These are phyloP conservation scores for Candida suzukii DNA, from an alignment of 805 yeast species.

Conservation along the genomic window DNA sequence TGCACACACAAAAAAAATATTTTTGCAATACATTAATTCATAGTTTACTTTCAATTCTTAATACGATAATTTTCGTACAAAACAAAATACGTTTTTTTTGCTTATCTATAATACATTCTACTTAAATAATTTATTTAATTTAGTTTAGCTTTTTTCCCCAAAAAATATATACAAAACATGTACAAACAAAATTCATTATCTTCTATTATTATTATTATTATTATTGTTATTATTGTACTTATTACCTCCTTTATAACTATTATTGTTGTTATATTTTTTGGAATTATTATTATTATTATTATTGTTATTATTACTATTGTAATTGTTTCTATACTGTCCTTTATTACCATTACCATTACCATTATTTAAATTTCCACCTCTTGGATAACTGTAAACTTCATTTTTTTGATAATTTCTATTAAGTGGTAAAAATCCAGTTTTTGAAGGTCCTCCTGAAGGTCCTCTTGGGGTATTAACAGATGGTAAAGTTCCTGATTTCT, in stretches of 20 bases:
- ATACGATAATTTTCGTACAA: no score
- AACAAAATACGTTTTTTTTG: no score
- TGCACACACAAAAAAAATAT: no score
- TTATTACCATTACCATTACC: conserved; percentile 7
- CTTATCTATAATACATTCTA: no score
- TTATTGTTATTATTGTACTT: conserved; percentile 1
- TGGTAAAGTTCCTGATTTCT: conserved; percentile 2
- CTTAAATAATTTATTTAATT: no score
- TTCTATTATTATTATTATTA: not conserved
- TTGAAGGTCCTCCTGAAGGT: conserved; percentile 9
- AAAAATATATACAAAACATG: no score
- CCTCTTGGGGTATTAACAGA: not conserved
- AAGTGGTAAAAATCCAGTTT: conserved; percentile 14
- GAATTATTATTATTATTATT: conserved; percentile 6
- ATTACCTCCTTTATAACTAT: conserved; percentile 2
- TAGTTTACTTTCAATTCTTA: no score
- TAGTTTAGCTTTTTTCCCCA: no score
- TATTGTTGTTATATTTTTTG: no score
- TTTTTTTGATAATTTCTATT: not conserved
- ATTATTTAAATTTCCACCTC: conserved; percentile 8
- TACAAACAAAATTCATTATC: no score
- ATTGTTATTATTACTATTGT: conserved; percentile 3
- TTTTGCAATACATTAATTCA: no score
- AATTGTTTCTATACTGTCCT: conserved; percentile 7
- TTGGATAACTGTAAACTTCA: conserved; percentile 1